phyloP scores from a whole-genome alignment of 768 basidiomycete genomes.

The Crepidotus variabilis region DNA sequence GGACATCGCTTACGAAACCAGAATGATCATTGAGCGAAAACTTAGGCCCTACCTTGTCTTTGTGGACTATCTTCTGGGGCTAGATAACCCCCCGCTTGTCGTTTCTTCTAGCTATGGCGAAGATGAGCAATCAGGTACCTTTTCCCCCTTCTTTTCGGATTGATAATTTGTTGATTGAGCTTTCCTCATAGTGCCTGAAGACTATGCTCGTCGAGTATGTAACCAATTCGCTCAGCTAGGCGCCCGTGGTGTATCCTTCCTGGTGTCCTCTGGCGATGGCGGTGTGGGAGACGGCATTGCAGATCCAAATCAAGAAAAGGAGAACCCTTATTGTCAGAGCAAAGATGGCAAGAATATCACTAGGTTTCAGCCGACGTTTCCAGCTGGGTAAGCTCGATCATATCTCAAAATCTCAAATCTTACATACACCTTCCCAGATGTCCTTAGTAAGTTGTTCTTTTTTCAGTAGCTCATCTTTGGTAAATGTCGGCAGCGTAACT shows the following conservation, averaged over 20 bases:
- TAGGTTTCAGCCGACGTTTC: constrained; percentile 55
- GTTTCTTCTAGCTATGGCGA: constrained; percentile 72
- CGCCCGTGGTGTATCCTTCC: constrained; percentile 56
- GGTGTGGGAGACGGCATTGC: constrained; percentile 60
- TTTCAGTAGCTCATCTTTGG: constrained; percentile 57
- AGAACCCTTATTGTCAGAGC: too few relatives aligned
- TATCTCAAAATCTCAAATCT: too few relatives aligned
- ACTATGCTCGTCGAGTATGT: constrained; percentile 54
- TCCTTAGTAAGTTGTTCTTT: constrained; percentile 36
- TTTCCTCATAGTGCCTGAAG: constrained; percentile 41
- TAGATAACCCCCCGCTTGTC: constrained; percentile 42
- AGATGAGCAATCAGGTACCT: constrained; percentile 67
- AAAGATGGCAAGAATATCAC: constrained; percentile 54
- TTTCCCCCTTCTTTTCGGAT: background rate
- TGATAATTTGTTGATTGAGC: background rate
- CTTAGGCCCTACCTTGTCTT: constrained; percentile 36
- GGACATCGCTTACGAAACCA: background rate
- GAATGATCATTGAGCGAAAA: background rate
- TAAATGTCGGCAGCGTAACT: constrained; percentile 63
- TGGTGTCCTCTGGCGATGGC: constrained; percentile 63
- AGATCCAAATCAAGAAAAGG: too few relatives aligned
- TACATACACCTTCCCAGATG: constrained; percentile 40
- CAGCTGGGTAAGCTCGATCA: too few relatives aligned
- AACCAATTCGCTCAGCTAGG: constrained; percentile 57
- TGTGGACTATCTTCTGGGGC: constrained; percentile 49